Base-by-base conservation (phyloP, 2,329 filamentous ascomycete genomes). In the Aureobasidium leucospermi region DNA sequence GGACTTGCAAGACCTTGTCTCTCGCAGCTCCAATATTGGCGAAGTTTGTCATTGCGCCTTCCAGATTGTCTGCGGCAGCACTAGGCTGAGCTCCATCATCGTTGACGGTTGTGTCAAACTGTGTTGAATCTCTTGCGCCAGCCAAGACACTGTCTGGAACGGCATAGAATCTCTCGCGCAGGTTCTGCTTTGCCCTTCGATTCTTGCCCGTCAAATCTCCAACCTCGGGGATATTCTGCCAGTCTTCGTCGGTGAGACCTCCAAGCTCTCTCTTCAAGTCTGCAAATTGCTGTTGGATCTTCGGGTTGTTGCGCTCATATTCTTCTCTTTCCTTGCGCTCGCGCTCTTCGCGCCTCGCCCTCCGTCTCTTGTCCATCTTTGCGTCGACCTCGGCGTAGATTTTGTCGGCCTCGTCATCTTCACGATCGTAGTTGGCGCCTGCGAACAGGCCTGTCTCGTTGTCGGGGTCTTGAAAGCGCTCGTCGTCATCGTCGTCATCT, bases 1-100 rank as follows among this genome's bases (percentile, higher is more conserved):
- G 86, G n/a, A 95, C 93, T 71, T 96, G 88, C 57, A 99, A 81
- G 42, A 96, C 94, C 74, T 96, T 96, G 77, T 96, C 90, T 76
- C 94, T 86, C 19, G 94, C 95, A 46, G 92, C 91, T 74, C 95
- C 94, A 63, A 99, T 97, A 73, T 96, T 89, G 46, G 93, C 93
- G 71, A 99, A 99, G 71, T 99, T 96, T 10, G 93, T 99, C 84
- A 96, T 94, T 1, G 91, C 96, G 2, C 93, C 92, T 68, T 96
- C 91, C 19, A 68, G 66, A 31, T 73, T 75, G 49, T 79, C 76
- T 4, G 61, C 59, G 2, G 70, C 67, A 19, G 74, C 77, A 10
- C 77, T 75, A 1, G 76, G 73, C n/a, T 67, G 67, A 65, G 68
- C 67, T 38, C 66, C 88, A 62, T 96, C 92, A 39, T 95, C 90